phyloP scores from a whole-genome alignment of 139 green algal species.

The Coelastrella sp. region DNA sequence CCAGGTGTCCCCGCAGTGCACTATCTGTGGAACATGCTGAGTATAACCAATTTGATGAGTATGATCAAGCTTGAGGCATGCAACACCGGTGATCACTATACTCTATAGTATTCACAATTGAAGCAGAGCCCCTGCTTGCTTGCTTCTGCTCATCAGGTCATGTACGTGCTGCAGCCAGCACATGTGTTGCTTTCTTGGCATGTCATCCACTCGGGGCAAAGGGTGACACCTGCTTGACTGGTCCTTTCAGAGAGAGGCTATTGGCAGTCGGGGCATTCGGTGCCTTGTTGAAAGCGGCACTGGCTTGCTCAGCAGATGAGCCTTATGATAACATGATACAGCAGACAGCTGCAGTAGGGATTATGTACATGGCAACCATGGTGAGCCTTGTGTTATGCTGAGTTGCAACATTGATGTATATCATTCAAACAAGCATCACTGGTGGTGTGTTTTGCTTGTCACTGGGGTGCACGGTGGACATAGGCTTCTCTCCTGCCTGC shows the following conservation, averaged over 20 bases:
- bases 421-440: no score
- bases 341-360: slow-evolving; percentile 75
- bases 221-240: slow-evolving; percentile 64
- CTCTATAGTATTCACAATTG: no score
- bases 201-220: slow-evolving; percentile 74
- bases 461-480: neutral
- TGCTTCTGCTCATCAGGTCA: slow-evolving; percentile 20
- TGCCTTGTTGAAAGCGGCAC: slow-evolving; percentile 69
- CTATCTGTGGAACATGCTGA: no score
- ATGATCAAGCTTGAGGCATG: slow-evolving; percentile 27
- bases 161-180: slow-evolving; percentile 67
- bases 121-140: neutral
- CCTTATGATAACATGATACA: slow-evolving; percentile 75
- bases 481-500: no score
- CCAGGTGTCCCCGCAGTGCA: no score
- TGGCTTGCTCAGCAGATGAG: slow-evolving; percentile 62
- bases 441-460: neutral
- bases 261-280: slow-evolving; percentile 66
- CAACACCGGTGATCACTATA: neutral
- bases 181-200: slow-evolving; percentile 78
- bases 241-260: slow-evolving; percentile 63
- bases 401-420: no score
- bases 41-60: no score
- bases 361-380: slow-evolving; percentile 87
- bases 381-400: slow-evolving; percentile 50